A percentile compares a stretch with the other conserved stretches of the same genome.
Conservation (phyloP, 495 filamentous ascomycete genomes). For the Stereocaulon alpinum region DNA sequence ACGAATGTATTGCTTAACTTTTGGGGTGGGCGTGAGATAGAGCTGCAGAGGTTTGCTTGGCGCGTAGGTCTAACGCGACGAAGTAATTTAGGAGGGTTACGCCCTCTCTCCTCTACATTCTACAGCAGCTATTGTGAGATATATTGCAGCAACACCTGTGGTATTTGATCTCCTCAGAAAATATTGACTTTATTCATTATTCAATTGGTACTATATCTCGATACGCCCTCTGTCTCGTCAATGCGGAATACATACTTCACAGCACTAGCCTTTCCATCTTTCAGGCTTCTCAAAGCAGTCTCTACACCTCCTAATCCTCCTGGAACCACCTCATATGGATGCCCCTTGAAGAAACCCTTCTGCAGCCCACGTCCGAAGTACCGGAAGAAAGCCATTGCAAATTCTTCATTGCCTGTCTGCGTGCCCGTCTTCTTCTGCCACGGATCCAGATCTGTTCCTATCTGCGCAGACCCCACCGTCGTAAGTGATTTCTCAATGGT, state of each 20-base stretch:
- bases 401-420: slow-evolving; percentile 34
- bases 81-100: background rate
- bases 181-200: no score
- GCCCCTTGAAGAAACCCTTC: slow-evolving; percentile 49
- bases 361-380: slow-evolving; percentile 39
- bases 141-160: no score
- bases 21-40: background rate
- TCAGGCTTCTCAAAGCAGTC: slow-evolving; percentile 43
- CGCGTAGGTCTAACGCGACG: background rate
- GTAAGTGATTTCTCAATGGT: slow-evolving; percentile 29
- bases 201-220: background rate
- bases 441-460: slow-evolving; percentile 21
- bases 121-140: no score
- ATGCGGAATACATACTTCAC: slow-evolving; percentile 63
- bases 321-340: slow-evolving; percentile 48
- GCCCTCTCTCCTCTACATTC: no score
- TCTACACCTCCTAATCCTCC: slow-evolving; percentile 49
- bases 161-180: background rate
- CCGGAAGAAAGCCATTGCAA: slow-evolving; percentile 44
- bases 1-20: background rate
- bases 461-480: slow-evolving; percentile 42
- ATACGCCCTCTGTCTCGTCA: slow-evolving; percentile 42
- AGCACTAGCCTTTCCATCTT: slow-evolving; percentile 52
- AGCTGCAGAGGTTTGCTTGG: background rate
- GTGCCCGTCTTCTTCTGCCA: slow-evolving; percentile 19